Base-by-base conservation (phyloP, 2,329 filamentous ascomycete species). In the Trichoderma pleuroti region DNA sequence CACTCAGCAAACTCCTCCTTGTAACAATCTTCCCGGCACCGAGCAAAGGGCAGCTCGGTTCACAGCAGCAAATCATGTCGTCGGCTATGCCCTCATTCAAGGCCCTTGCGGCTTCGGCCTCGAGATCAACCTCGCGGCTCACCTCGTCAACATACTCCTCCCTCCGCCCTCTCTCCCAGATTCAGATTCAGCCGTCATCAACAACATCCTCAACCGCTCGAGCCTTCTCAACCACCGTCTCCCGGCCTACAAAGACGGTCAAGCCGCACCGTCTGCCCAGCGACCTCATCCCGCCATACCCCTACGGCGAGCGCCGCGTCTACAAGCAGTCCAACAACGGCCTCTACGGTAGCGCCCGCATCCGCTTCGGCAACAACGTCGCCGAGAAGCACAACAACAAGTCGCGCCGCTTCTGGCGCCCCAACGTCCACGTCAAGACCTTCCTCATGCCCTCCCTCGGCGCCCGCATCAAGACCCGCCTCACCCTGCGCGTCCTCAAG, bases 251-350 rank as follows among this genome's bases (percentile, higher is more conserved):
- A 42, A 84, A 84, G 74, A 84, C 82, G n/a, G 79, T 84, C 76
- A 78, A 79, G 65, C 76, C 81, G 32, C 77, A 82, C 68, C 83
- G 81, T 46, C 82, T 87, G 70, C 85, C 86, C 39, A 76, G 78
- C 70, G 82, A 80, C 16, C 80, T 85, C n/a, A 86, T 89, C 71
- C 90, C 90, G 12, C 82, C 84, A 4, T 96, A 96, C 80, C 93
- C 93, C 1, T 91, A 92, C 81, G 92, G 92, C 62, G 86, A 87
- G 68, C 87, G 90, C 70, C 84, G 80, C 73, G 83, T 90, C 74
- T 96, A 92, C 86, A 94, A 95, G 83, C 93, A 96, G 81, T 90
- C 91, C 75, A 93, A 94, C 84, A 85, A 83, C 71, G 91, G 91
- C 59, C 88, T 94, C 10, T 93, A 92, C 82, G 93, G 91, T 75